Conservation (phyloP, 495 filamentous ascomycete species). For the Astrocystis sublimbata region DNA sequence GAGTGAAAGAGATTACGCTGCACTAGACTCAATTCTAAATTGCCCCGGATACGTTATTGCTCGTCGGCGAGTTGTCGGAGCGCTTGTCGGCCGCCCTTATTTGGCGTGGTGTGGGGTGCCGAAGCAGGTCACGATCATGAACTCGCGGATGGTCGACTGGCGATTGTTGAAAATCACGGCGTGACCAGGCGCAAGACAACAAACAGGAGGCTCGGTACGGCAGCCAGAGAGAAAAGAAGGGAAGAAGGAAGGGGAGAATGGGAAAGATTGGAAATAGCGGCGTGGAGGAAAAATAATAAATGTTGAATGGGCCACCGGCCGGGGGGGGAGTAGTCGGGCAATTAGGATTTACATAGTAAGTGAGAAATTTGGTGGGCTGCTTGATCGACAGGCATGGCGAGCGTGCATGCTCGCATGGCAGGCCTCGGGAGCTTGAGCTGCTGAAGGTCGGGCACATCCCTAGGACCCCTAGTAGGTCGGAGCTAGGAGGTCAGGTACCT, state of each 20-base stretch:
- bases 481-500: too few species aligned
- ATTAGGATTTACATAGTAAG: constrained; percentile 5
- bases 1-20: background rate
- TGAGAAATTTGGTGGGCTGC: constrained; percentile 15
- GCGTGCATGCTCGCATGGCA: too few species aligned
- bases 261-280: too few species aligned
- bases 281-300: background rate
- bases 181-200: background rate
- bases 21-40: too few species aligned
- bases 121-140: background rate
- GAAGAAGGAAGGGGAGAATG: background rate
- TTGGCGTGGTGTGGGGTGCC: background rate
- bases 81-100: background rate
- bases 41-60: background rate
- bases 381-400: too few species aligned
- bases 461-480: too few species aligned
- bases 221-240: background rate
- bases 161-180: background rate
- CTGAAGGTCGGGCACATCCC: too few species aligned
- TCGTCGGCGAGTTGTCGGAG: constrained; percentile 10
- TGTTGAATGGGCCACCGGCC: background rate
- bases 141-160: constrained; percentile 5
- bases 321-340: background rate
- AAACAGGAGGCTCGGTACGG: background rate
- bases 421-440: constrained; percentile 4